Conservation (phyloP, 352 stramenopile species). For the Phytophthora kernoviae region DNA sequence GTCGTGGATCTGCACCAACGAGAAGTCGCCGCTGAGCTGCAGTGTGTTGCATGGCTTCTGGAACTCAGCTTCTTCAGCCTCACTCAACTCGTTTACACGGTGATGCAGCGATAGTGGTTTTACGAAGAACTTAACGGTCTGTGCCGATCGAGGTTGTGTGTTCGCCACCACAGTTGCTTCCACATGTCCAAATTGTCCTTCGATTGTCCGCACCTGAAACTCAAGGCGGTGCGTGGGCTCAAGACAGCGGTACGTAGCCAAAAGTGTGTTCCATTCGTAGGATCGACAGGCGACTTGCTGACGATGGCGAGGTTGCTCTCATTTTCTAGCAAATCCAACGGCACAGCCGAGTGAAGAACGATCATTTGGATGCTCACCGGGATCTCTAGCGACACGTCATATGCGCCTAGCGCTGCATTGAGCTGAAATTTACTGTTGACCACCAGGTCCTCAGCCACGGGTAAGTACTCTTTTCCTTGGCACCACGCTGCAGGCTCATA, state of each 20-base stretch:
- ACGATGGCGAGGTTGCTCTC: conserved; percentile 78
- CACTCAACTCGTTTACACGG: conserved; percentile 61
- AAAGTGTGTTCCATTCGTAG: conserved; percentile 61
- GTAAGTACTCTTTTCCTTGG: conserved; percentile 66
- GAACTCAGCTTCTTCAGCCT: conserved; percentile 58
- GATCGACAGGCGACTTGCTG: conserved; percentile 67
- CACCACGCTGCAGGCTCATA: conserved; percentile 49
- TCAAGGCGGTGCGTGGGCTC: conserved; percentile 82
- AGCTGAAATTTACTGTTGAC: conserved; percentile 84
- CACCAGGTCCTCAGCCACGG: conserved; percentile 74
- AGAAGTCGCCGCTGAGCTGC: conserved; percentile 77
- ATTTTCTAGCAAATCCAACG: conserved; percentile 79
- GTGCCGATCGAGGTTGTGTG: conserved; percentile 62
- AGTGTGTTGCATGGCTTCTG: conserved; percentile 64
- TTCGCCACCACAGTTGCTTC: conserved; percentile 77
- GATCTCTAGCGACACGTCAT: conserved; percentile 85
- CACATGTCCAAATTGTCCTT: conserved; percentile 84
- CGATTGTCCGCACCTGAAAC: conserved; percentile 82
- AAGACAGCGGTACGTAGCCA: conserved; percentile 80
- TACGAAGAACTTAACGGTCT: conserved; percentile 75
- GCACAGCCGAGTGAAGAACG: conserved; percentile 72
- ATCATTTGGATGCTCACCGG: conserved; percentile 82
- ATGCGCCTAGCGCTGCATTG: conserved; percentile 64
- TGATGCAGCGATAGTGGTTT: conserved; percentile 87
- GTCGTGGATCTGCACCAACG: conserved; percentile 86